Evolutionary conservation across 1,284 basidiomycete species (phyloP).

Genomic region (Gymnopus androsaceus): DNA sequence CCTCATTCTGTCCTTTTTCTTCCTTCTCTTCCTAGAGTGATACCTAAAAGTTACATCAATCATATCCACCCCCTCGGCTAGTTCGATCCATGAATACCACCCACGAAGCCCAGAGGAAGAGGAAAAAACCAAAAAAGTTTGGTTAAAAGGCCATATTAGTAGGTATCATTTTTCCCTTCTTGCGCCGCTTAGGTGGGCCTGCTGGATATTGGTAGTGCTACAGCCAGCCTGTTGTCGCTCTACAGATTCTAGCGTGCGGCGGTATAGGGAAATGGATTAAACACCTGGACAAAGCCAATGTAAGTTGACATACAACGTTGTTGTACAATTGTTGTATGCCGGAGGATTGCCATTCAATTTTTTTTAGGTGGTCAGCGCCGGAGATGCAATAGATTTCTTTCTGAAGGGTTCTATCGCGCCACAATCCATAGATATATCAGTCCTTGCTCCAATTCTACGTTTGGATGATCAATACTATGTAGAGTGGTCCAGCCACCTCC

Average conservation of each 20-base stretch:
- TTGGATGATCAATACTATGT: slow-evolving; percentile 29
- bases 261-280: slow-evolving; percentile 17
- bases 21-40: no score
- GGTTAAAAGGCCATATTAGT: slow-evolving; percentile 46
- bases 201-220: slow-evolving; percentile 58
- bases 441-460: slow-evolving; percentile 26
- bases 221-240: slow-evolving; percentile 14
- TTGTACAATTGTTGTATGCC: no score
- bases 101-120: slow-evolving; percentile 50
- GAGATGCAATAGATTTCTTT: slow-evolving; percentile 51
- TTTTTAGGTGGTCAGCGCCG: slow-evolving; percentile 41
- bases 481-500: slow-evolving; percentile 44
- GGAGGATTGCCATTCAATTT: background rate
- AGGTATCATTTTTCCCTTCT: background rate
- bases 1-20: no score
- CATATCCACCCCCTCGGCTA: slow-evolving; percentile 24
- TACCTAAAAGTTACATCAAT: no score
- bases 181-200: background rate
- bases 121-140: slow-evolving; percentile 42
- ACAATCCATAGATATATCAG: slow-evolving; percentile 40
- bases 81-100: slow-evolving; percentile 59
- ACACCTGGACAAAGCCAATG: slow-evolving; percentile 17
- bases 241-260: slow-evolving; percentile 14
- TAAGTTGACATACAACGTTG: background rate
- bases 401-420: slow-evolving; percentile 44